A percentile compares a stretch with the other conserved stretches of the same genome.
These are phyloP conservation scores for Halophytophthora batemanensis DNA, from an alignment of 352 stramenopile species.

Conservation along the genomic window DNA sequence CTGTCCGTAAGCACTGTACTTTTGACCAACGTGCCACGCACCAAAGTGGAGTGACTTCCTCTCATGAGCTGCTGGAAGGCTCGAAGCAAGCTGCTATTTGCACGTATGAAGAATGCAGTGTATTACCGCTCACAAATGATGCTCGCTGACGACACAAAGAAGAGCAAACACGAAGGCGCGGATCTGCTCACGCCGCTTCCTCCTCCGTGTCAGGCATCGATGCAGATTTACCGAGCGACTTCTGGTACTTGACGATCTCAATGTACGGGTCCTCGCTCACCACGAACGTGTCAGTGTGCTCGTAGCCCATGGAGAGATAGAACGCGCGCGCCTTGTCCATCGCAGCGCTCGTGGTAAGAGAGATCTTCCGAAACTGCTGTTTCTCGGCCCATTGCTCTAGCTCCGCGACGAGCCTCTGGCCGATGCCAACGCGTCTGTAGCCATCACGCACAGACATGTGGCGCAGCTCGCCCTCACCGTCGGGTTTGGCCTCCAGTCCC, in stretches of 20 bases:
- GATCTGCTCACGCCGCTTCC: too few species aligned
- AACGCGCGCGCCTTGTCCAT: conserved; percentile 21
- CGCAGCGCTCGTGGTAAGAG: conserved; percentile 10
- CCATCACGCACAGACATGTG: conserved; percentile 21
- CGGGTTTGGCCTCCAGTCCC: conserved; percentile 11
- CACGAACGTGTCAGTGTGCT: conserved; percentile 12
- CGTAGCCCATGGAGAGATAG: conserved; percentile 18
- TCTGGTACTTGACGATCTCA: conserved; percentile 23
- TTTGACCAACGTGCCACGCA: too few species aligned
- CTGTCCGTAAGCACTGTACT: too few species aligned
- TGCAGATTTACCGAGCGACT: conserved; percentile 4
- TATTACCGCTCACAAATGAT: background rate
- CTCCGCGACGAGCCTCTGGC: conserved; percentile 6
- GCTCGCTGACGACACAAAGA: background rate
- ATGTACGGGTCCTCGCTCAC: conserved; percentile 17
- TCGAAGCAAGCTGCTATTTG: too few species aligned
- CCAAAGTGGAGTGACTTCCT: too few species aligned
- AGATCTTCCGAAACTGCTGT: conserved; percentile 16
- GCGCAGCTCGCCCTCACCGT: conserved; percentile 13
- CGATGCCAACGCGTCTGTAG: conserved; percentile 18
- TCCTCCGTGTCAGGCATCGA: background rate
- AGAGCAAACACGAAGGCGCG: background rate
- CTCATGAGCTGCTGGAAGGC: too few species aligned
- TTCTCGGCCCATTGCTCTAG: conserved; percentile 18
- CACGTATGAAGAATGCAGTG: too few species aligned